Percentiles rank a stretch among this genome's conserved stretches.
Conservation (phyloP, 2,329 filamentous ascomycete genomes). For the Botrytis fabae region DNA sequence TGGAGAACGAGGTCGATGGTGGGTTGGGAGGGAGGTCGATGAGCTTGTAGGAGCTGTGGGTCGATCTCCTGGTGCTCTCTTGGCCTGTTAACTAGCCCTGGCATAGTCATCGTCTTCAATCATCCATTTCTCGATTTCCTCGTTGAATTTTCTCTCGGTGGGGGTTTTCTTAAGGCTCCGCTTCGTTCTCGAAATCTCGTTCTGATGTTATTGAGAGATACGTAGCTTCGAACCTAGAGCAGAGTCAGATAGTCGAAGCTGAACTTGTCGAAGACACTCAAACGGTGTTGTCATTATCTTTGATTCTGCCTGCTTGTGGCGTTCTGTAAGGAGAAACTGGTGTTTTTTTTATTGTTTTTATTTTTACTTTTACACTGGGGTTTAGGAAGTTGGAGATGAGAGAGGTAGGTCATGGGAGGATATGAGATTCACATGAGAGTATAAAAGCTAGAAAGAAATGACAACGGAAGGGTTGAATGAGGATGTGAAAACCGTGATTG, state of each 20-base stretch:
- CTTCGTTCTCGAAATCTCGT: background rate
- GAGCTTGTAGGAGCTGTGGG: no score
- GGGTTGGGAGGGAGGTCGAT: no score
- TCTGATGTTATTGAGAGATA: background rate
- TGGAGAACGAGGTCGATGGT: no score
- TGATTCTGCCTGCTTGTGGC: background rate
- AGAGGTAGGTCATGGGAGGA: background rate
- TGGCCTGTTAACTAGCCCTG: no score
- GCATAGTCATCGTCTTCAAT: no score
- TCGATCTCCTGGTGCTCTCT: no score
- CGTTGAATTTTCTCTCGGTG: background rate
- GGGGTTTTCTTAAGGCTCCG: background rate
- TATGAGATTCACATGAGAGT: background rate
- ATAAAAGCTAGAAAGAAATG: background rate
- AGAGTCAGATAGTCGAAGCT: no score
- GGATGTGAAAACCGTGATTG: rapidly evolving
- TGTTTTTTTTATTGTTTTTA: background rate
- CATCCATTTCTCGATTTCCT: no score
- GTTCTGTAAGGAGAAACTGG: rapidly evolving
- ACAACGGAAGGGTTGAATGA: background rate
- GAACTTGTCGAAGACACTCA: no score
- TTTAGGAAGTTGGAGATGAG: background rate
- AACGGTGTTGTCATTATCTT: background rate
- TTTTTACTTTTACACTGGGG: no score
- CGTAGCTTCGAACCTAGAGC: background rate